These are phyloP conservation scores for Taiozyma onychis DNA, from an alignment of 1,139 yeast genomes.

Conservation along the genomic window DNA sequence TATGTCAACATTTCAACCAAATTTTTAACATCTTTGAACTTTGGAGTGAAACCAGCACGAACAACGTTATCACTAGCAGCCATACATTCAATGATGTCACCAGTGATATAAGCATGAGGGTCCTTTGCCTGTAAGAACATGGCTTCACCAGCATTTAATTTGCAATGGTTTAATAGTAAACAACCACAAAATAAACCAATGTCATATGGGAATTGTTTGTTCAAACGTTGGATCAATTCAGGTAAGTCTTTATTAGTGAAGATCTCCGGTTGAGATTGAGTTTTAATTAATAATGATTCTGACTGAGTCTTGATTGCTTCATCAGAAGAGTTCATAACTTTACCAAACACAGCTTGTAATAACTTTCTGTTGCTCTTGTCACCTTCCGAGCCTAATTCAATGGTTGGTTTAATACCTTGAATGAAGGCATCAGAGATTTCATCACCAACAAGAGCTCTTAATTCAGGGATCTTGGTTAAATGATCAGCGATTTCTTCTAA, in stretches of 20 bases:
- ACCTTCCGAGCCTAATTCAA: slow-evolving; percentile 33
- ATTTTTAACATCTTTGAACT: slow-evolving; percentile 89
- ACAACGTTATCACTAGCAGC: slow-evolving; percentile 98
- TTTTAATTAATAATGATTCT: slow-evolving; percentile 53
- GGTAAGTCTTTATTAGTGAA: slow-evolving; percentile 48
- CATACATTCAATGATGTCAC: slow-evolving; percentile 98
- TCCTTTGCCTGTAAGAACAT: slow-evolving; percentile 95
- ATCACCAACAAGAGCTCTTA: slow-evolving; percentile 62
- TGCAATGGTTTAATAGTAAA: slow-evolving; percentile 81
- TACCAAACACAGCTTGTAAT: slow-evolving; percentile 69
- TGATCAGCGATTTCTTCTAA: slow-evolving; percentile 66
- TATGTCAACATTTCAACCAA: slow-evolving; percentile 90
- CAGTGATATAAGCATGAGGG: slow-evolving; percentile 95
- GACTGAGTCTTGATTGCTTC: slow-evolving; percentile 50
- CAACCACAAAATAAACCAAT: slow-evolving; percentile 96
- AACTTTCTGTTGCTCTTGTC: slow-evolving; percentile 53
- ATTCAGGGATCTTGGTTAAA: slow-evolving; percentile 69
- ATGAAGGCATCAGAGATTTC: slow-evolving; percentile 50
- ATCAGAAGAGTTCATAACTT: slow-evolving; percentile 76
- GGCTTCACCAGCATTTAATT: slow-evolving; percentile 86
- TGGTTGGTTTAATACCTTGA: slow-evolving; percentile 40
- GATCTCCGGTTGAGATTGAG: slow-evolving; percentile 44
- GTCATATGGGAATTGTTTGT: slow-evolving; percentile 88
- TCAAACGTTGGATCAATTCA: slow-evolving; percentile 65
- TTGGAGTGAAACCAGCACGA: slow-evolving; percentile 97